Base-by-base conservation (phyloP, 139 green algal genomes). In the Pleodorina starrii region DNA sequence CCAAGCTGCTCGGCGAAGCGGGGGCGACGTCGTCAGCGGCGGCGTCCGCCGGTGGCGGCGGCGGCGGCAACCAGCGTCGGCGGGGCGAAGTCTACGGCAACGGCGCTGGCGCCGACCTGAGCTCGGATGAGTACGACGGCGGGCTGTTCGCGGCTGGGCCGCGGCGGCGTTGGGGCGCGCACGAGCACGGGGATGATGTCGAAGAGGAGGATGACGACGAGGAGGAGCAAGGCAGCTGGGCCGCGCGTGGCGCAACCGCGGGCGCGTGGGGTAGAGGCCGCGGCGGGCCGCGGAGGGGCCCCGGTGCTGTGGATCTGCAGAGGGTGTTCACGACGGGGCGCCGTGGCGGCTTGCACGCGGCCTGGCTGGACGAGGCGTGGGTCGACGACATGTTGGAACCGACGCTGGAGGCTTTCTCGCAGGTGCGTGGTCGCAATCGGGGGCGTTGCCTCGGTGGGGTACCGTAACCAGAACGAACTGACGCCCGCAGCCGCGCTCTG, bases 301-400 rank as follows among this genome's bases (percentile, higher is more conserved):
- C 25, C 54, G 54, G 6, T 66, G 21, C 54, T 7, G 54, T 66
- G 5, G 54, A 66, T n/a, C n/a, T n/a, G n/a, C n/a, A n/a, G n/a
- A n/a, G n/a, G n/a, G n/a, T n/a, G 54, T 66, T 12, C 54, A 21
- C 54, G 54, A 2, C 54, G 54, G 54, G 7, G 54, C 29, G 21
- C 46, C 32, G 36, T 16, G 11, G 50, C 48, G 48, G 76, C 32
- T 40, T 86, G 57, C 42, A 86, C 5, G 80, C 59, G 16, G 12
- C 9, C 27, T 86, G 80, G 80, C 59, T 86, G 40, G 57, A 86
- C 60, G 59, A 43, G 40, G n/a, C 9, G 38, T 86, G 80, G 80
- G 25, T 86, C 14, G 60, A 76, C 50, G 23, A 44, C 38, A 25
- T 86, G 57, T 57, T 86, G 80, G 57, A 14, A 7, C 80, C 80